Conservation (phyloP, 2,329 filamentous ascomycete genomes). For the Penicillium sp. region DNA sequence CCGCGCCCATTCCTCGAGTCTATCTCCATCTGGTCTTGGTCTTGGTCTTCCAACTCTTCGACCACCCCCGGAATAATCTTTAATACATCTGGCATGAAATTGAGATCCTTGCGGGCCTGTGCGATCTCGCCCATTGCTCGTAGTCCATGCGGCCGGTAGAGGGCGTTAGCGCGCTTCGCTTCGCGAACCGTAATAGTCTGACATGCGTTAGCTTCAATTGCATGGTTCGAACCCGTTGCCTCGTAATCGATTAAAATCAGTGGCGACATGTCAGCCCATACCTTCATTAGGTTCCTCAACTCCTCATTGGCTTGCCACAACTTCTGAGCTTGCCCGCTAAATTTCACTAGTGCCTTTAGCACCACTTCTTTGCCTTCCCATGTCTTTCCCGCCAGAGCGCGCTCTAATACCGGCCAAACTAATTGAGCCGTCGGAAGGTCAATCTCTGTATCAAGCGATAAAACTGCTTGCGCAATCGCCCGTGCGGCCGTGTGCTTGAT, state of each 20-base stretch:
- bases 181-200: conserved; percentile 73
- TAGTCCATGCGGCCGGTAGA: conserved; percentile 76
- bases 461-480: conserved; percentile 71
- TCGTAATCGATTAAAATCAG: background rate
- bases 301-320: conserved; percentile 60
- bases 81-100: conserved; percentile 67
- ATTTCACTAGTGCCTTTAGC: conserved; percentile 73
- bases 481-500: conserved; percentile 86
- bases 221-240: background rate
- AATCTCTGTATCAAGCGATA: conserved; percentile 60
- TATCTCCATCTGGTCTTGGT: conserved; percentile 65
- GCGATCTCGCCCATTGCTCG: conserved; percentile 70
- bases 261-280: conserved; percentile 27
- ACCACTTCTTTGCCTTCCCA: conserved; percentile 90
- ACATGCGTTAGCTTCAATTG: conserved; percentile 16
- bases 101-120: conserved; percentile 65
- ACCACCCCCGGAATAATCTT: conserved; percentile 64
- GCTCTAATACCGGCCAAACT: conserved; percentile 83
- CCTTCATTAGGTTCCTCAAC: conserved; percentile 68
- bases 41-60: conserved; percentile 54
- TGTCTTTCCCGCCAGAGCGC: conserved; percentile 80
- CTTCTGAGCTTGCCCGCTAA: conserved; percentile 64
- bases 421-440: conserved; percentile 59
- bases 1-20: conserved; percentile 50
- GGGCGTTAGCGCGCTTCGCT: conserved; percentile 86